Conservation (phyloP, 2,329 filamentous ascomycete species). For the Aspergillus piperis region DNA sequence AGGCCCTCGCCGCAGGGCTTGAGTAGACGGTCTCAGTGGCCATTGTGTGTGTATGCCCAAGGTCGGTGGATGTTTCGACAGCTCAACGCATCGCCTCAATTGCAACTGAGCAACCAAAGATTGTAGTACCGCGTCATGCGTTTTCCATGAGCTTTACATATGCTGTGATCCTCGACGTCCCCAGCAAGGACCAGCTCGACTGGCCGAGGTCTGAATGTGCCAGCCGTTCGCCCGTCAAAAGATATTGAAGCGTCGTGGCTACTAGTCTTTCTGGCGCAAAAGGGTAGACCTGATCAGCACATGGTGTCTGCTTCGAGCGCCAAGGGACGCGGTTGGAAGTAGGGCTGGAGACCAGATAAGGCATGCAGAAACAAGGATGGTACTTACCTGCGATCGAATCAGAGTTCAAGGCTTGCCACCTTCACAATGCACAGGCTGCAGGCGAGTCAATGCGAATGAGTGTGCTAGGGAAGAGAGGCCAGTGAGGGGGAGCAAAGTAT, state of each 20-base stretch:
- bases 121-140: slow-evolving; percentile 8
- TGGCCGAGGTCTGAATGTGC: background rate
- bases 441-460: background rate
- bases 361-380: background rate
- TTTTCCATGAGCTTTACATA: slow-evolving; percentile 14
- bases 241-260: slow-evolving; percentile 3
- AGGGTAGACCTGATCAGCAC: slow-evolving; percentile 1
- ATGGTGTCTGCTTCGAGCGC: slow-evolving; percentile 2
- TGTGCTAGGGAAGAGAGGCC: background rate
- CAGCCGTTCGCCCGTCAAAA: slow-evolving; percentile 9
- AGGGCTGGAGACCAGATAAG: slow-evolving; percentile 1
- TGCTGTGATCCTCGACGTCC: background rate
- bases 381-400: slow-evolving; percentile 12
- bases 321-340: slow-evolving; percentile 7
- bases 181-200: slow-evolving; percentile 1
- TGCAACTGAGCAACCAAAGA: slow-evolving; percentile 7
- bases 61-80: background rate
- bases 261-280: slow-evolving; percentile 9
- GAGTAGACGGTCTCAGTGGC: slow-evolving; percentile 51
- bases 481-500: background rate
- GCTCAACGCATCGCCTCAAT: slow-evolving; percentile 9
- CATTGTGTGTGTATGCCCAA: slow-evolving; percentile 24
- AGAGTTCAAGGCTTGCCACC: background rate
- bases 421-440: background rate
- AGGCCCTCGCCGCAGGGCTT: slow-evolving; percentile 56